Evolutionary conservation across 768 basidiomycete genomes (phyloP).

Genomic region (Agaricus blazei): DNA sequence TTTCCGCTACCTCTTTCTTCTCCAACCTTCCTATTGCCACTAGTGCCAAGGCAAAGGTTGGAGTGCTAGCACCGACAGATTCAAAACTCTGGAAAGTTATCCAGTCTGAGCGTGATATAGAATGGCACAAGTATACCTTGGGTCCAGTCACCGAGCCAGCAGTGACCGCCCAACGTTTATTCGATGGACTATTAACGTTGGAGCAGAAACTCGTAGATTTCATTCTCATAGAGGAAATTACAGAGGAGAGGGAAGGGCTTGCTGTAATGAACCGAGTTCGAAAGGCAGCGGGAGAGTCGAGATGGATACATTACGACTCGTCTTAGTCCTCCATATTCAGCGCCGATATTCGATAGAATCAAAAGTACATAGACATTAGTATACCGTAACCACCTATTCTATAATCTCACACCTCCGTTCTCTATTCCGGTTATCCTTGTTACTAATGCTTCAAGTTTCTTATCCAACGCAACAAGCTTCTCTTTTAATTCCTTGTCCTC

Average conservation of each 20-base stretch:
- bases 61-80: conserved; percentile 63
- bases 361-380: neutral
- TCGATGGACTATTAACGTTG: conserved; percentile 80
- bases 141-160: conserved; percentile 53
- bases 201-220: conserved; percentile 73
- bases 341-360: neutral
- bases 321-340: neutral
- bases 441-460: conserved; percentile 38
- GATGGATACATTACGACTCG: conserved; percentile 20
- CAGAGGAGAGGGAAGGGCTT: conserved; percentile 77
- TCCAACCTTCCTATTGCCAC: conserved; percentile 26
- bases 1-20: conserved; percentile 33
- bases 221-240: conserved; percentile 82
- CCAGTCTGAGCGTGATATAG: conserved; percentile 29
- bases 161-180: conserved; percentile 73
- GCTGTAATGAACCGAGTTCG: conserved; percentile 93
- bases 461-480: conserved; percentile 32
- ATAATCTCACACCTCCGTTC: conserved; percentile 9
- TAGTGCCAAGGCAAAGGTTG: conserved; percentile 46
- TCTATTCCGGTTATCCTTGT: conserved; percentile 24
- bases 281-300: conserved; percentile 75
- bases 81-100: conserved; percentile 35
- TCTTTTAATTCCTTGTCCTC: conserved; percentile 25
- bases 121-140: conserved; percentile 54
- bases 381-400: neutral